Base-by-base conservation (phyloP, 1,139 yeast genomes). In the Candida pseudoviswanathii region DNA sequence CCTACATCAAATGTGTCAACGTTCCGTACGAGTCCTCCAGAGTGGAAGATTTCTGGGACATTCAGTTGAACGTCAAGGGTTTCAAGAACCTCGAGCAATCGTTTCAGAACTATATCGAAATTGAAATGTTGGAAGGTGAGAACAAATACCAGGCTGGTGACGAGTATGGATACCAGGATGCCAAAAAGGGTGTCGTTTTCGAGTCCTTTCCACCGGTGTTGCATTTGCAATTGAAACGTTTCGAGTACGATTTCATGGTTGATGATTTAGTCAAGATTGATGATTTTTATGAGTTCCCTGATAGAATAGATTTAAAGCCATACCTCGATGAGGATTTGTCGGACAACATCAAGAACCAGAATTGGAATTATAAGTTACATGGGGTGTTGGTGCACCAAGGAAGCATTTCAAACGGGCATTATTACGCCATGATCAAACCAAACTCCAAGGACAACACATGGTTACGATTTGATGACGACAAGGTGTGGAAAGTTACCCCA, bases 351-450 rank as follows among this genome's bases (percentile, higher is more conserved):
- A 70, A 71, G 41, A 64, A 73, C 32, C 85, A 84, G 54, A 80
- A 89, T 48, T 87, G 94, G 84, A 83, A 75, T 40, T 94, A 94
- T 65, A 84, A 84, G 50, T 71, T 94, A 41, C 97, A 94, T 64
- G 97, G 97, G 7, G 99, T 95, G 2, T 75, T 94, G 51, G 98
- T 94, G 5, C 99, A 94, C 64, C 88, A 92, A 47, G 99, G 99
- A 53, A 96, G 92, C 62, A 86, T 94, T 48, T 89, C 96, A 24
- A 89, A 94, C 47, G 99, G 99, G 25, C 99, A 94, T 64, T 94
- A 94, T 66, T 94, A 94, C 64, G 95, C 99, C 0, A 80, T 94
- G 82, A 85, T 95, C 49, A 91, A 86, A 64, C 98, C 99, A 2
- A 78, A 78, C 34, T 73, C 81, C 1, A 47, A 59, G 7, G 80